Evolutionary conservation across 2,329 filamentous ascomycete genomes (phyloP), one percentile per base, ranked within the genome.

Genomic region (Pestalotiopsis fici): DNA sequence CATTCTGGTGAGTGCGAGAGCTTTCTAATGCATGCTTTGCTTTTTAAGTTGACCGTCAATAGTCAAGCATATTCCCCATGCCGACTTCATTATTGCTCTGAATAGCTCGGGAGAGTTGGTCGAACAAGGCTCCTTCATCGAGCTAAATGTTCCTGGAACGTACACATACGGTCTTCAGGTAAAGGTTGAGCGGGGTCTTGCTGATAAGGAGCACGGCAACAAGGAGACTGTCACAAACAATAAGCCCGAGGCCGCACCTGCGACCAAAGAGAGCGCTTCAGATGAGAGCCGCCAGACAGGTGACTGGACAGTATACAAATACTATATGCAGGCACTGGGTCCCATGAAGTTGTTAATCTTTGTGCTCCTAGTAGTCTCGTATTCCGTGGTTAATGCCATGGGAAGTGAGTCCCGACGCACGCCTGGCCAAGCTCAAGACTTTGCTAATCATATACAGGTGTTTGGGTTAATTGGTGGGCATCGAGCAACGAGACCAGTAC

Each of bases 1-100:
- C 73, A 72, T 59, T 63, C 67, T 15, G 69, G 68, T 2, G 68
- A 72, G 43, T 66, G 68, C 11, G 65, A 79, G 1, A 35, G 31
- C 6, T 1, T 35, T 35, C 11, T 11, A 6, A 35, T 35, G 31
- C 31, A 35, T 6, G 31, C 31, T 35, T 35, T 35, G 31, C 11
- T 35, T 35, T 35, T 11, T 11, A 35, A 35, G 11, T 35, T 35
- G 11, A 35, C 31, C 31, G 31, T 35, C 31, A 35, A 35, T 11
- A 35, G 31, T 35, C 31, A 35, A 35, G 31, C 31, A 35, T 35
- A 6, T 35, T 11, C 75, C 76, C 21, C 76, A 79, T 50, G 78
- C 74, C 35, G 77, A 80, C 69, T 74, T 78, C 23, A 75, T 80
- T 27, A 69, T 79, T 18, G 74, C 71, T 5, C 74, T 80, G 4